These are phyloP conservation scores for Fonsecaea pedrosoi DNA, from an alignment of 2,329 filamentous ascomycete species.

Conservation along the genomic window DNA sequence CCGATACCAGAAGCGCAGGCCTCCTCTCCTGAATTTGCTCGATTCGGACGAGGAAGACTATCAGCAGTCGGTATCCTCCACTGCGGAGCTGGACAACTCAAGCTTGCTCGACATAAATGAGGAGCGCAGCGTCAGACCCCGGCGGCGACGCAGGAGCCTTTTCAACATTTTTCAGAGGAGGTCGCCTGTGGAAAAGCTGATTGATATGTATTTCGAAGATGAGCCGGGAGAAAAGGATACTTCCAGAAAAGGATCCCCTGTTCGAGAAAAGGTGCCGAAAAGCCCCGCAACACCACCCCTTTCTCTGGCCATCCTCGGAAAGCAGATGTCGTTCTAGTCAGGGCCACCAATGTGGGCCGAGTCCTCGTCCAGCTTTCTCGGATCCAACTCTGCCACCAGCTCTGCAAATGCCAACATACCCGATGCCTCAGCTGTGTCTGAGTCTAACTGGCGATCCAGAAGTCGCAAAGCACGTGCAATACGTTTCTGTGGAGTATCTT, in stretches of 20 bases:
- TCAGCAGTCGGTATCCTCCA: not conserved
- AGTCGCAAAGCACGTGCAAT: slow-evolving; percentile 23
- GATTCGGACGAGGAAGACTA: slow-evolving; percentile 17
- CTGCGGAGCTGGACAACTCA: not conserved
- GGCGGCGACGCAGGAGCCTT: slow-evolving; percentile 32
- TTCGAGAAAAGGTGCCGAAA: slow-evolving; percentile 13
- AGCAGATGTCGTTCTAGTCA: slow-evolving; percentile 8
- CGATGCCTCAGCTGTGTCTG: slow-evolving; percentile 22
- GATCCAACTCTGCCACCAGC: slow-evolving; percentile 24
- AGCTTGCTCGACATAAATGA: not conserved
- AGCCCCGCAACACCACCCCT: slow-evolving; percentile 23
- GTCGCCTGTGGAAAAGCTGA: slow-evolving; percentile 35
- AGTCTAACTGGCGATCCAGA: slow-evolving; percentile 21
- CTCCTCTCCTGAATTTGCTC: slow-evolving; percentile 22
- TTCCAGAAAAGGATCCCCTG: slow-evolving; percentile 20
- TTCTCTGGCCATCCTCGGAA: slow-evolving; percentile 2
- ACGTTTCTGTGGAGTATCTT: slow-evolving; percentile 25
- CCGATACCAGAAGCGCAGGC: slow-evolving; percentile 25
- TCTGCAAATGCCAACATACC: slow-evolving; percentile 31
- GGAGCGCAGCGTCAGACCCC: not conserved
- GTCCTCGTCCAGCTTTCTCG: not conserved
- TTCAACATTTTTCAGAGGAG: slow-evolving; percentile 33
- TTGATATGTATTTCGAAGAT: slow-evolving; percentile 38
- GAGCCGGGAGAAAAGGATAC: slow-evolving; percentile 23
- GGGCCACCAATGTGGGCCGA: not conserved